These are phyloP conservation scores for Gracilaria gracilis DNA, from an alignment of 23 red algal genomes.

Conservation along the genomic window DNA sequence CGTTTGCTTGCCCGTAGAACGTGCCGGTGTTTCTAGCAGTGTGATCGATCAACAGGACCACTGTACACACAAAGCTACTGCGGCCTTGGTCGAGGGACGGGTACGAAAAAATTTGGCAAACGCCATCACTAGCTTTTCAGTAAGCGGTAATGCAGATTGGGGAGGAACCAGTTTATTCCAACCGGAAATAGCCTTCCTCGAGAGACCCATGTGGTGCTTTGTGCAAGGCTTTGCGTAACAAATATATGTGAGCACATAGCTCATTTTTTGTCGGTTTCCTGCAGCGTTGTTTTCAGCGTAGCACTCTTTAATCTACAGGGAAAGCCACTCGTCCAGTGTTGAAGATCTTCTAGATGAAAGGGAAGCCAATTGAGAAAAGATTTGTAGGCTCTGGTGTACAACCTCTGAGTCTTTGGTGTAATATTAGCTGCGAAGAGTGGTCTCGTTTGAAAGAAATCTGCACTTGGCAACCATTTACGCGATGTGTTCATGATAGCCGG, in stretches of 20 bases:
- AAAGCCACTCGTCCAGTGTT: background rate
- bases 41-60: too few relatives aligned
- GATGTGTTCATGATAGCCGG: too few relatives aligned
- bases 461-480: background rate
- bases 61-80: slow-evolving; percentile 7
- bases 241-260: background rate
- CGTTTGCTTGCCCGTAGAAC: too few relatives aligned
- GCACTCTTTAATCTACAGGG: background rate
- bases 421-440: background rate
- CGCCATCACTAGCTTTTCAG: background rate
- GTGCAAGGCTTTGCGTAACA: background rate
- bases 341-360: background rate
- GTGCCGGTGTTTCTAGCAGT: too few relatives aligned
- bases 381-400: background rate
- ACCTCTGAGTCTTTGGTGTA: background rate
- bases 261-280: background rate
- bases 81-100: too few relatives aligned
- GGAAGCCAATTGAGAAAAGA: background rate
- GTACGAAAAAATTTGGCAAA: background rate
- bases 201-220: background rate
- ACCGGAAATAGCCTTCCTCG: background rate
- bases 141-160: slow-evolving; percentile 12
- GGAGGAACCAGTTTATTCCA: slow-evolving; percentile 1
- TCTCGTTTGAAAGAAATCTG: background rate
- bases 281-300: background rate